A percentile compares a stretch with the other conserved stretches of the same genome.
phyloP scores from a whole-genome alignment of 139 green algal species.

The Gonium pectorale region DNA sequence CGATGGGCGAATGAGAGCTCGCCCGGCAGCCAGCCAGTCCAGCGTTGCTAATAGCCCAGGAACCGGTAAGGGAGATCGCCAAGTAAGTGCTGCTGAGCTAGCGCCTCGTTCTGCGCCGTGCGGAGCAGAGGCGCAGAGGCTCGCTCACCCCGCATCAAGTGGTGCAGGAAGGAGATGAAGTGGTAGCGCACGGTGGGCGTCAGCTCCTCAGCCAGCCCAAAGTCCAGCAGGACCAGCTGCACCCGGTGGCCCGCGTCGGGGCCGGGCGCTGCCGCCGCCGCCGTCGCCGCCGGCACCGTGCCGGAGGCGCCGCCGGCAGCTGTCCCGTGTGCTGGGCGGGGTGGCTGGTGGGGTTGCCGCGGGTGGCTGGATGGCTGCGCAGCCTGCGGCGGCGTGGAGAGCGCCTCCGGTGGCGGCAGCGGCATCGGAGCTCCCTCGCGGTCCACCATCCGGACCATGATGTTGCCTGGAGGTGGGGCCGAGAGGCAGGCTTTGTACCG shows the following conservation, averaged over 20 bases:
- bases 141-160: conserved; percentile 59
- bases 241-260: background rate
- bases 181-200: conserved; percentile 77
- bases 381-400: too few relatives aligned
- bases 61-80: too few relatives aligned
- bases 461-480: conserved; percentile 87
- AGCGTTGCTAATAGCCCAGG: too few relatives aligned
- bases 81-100: too few relatives aligned
- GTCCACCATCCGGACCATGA: conserved; percentile 79
- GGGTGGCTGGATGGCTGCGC: background rate
- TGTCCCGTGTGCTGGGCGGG: background rate
- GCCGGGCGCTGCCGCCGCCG: background rate
- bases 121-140: too few relatives aligned
- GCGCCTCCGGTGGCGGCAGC: background rate
- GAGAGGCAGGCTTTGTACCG: too few relatives aligned
- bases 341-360: background rate
- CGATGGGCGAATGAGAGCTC: background rate
- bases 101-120: too few relatives aligned
- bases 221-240: conserved; percentile 89
- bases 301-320: background rate
- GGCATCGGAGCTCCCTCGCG: background rate
- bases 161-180: conserved; percentile 92
- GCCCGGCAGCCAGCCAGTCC: too few relatives aligned
- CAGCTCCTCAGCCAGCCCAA: conserved; percentile 89
- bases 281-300: conserved; percentile 6